These are phyloP conservation scores for Penicillium sp. DNA, from an alignment of 2,329 filamentous ascomycete species.

Conservation along the genomic window DNA sequence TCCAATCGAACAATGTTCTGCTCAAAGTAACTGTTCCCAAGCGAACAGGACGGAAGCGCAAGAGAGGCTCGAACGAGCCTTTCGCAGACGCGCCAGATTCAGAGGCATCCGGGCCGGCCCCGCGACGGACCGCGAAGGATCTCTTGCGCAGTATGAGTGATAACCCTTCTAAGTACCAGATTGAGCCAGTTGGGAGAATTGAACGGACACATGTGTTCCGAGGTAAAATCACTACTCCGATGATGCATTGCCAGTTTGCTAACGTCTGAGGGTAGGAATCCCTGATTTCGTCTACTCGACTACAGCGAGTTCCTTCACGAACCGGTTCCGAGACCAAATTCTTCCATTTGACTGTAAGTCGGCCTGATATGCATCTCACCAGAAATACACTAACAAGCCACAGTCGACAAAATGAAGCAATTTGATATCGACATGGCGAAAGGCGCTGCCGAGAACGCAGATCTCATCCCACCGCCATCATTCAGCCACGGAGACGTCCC, in stretches of 20 bases:
- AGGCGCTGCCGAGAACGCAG: constrained; percentile 59
- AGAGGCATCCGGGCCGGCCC: constrained; percentile 17
- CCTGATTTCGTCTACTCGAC: constrained; percentile 85
- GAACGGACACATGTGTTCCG: constrained; percentile 84
- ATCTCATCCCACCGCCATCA: constrained; percentile 76
- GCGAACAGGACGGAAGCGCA: constrained; percentile 81
- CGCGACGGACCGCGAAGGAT: constrained; percentile 28
- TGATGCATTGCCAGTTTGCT: not conserved
- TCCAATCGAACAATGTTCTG: constrained; percentile 76
- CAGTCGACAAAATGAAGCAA: constrained; percentile 59
- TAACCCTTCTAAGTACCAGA: constrained; percentile 64
- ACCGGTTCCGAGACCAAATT: constrained; percentile 68
- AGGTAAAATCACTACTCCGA: constrained; percentile 45
- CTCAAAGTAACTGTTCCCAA: constrained; percentile 85
- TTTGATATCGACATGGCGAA: constrained; percentile 68
- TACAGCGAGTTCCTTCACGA: constrained; percentile 66
- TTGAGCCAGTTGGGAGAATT: constrained; percentile 71
- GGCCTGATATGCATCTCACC: accelerated
- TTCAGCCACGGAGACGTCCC: constrained; percentile 73
- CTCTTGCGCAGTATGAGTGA: constrained; percentile 60
- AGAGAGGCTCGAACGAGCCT: constrained; percentile 69
- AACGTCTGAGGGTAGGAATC: constrained; percentile 51
- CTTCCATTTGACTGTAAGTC: constrained; percentile 67
- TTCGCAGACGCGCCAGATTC: constrained; percentile 53
- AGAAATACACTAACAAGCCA: not conserved